Evolutionary conservation across 306 rosid species (phyloP).

Genomic region (Trichosanthes cucumerina): DNA sequence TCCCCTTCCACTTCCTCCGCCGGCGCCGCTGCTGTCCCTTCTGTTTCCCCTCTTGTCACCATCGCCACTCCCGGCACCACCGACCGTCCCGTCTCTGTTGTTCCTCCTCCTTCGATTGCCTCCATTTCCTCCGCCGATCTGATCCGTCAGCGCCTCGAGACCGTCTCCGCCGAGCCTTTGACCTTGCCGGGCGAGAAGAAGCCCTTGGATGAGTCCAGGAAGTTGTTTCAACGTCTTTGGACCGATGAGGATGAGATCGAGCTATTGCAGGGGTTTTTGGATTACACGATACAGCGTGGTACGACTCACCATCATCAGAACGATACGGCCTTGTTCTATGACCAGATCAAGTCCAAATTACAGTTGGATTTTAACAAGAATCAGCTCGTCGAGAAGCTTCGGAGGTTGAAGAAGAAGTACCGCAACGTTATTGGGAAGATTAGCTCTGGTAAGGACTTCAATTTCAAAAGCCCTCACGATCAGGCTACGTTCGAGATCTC

Average conservation of each 20-base stretch:
- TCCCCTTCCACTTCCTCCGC: constrained; percentile 25
- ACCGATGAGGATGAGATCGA: constrained; percentile 58
- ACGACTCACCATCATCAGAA: constrained; percentile 17
- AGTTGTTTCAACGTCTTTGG: constrained; percentile 43
- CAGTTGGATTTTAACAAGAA: constrained; percentile 46
- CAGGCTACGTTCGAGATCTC: constrained; percentile 71
- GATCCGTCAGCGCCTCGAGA: constrained; percentile 15
- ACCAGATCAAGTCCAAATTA: constrained; percentile 46
- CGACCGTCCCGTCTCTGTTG: background rate
- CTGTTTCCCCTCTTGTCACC: constrained; percentile 12
- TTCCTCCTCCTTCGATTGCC: constrained; percentile 1
- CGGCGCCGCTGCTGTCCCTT: constrained; percentile 10
- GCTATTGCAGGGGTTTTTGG: constrained; percentile 41
- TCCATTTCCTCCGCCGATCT: constrained; percentile 7
- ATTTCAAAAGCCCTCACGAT: constrained; percentile 62
- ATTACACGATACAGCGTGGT: constrained; percentile 24
- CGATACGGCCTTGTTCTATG: constrained; percentile 47
- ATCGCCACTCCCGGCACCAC: constrained; percentile 6
- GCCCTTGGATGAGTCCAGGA: constrained; percentile 32
- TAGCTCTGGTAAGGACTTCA: constrained; percentile 33
- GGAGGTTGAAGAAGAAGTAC: constrained; percentile 75
- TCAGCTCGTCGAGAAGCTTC: constrained; percentile 57
- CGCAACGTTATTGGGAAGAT: constrained; percentile 33
- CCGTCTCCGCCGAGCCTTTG: constrained; percentile 4
- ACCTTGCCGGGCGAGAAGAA: constrained; percentile 28